These are phyloP conservation scores for Lobulomyces angularis DNA, from an alignment of 192 early-diverging fungal species.

Conservation along the genomic window DNA sequence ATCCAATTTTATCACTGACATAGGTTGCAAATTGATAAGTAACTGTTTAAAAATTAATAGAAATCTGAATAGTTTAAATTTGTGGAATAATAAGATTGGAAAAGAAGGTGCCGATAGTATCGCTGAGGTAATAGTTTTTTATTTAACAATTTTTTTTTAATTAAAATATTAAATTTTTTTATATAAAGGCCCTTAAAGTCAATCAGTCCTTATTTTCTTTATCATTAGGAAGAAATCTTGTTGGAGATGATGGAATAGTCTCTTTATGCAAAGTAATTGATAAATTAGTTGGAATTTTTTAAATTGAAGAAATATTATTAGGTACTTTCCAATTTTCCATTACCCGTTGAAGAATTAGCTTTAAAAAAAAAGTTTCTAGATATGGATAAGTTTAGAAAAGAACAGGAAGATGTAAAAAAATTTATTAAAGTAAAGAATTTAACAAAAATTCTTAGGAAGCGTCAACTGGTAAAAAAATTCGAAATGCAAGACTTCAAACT, in stretches of 20 bases:
- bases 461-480: no score
- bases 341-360: slow-evolving; percentile 25
- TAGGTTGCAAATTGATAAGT: slow-evolving; percentile 23
- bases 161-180: neutral
- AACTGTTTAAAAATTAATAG: slow-evolving; percentile 23
- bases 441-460: slow-evolving; percentile 12
- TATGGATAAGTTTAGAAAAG: slow-evolving; percentile 27
- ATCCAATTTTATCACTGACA: slow-evolving; percentile 24
- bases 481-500: no score
- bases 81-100: slow-evolving; percentile 33
- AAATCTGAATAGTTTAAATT: slow-evolving; percentile 16
- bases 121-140: slow-evolving; percentile 23
- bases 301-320: slow-evolving; percentile 2
- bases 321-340: slow-evolving; percentile 26
- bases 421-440: slow-evolving; percentile 22
- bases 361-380: slow-evolving; percentile 27
- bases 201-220: slow-evolving; percentile 26
- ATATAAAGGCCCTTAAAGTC: slow-evolving; percentile 20
- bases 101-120: slow-evolving; percentile 30
- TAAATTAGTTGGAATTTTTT: neutral
- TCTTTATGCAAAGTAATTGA: slow-evolving; percentile 26
- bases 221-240: slow-evolving; percentile 25
- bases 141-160: neutral
- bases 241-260: slow-evolving; percentile 32
- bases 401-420: slow-evolving; percentile 39